A percentile compares a stretch with the other conserved stretches of the same genome.
phyloP scores from a whole-genome alignment of 768 basidiomycete genomes.

The Plicaturopsis crispa region DNA sequence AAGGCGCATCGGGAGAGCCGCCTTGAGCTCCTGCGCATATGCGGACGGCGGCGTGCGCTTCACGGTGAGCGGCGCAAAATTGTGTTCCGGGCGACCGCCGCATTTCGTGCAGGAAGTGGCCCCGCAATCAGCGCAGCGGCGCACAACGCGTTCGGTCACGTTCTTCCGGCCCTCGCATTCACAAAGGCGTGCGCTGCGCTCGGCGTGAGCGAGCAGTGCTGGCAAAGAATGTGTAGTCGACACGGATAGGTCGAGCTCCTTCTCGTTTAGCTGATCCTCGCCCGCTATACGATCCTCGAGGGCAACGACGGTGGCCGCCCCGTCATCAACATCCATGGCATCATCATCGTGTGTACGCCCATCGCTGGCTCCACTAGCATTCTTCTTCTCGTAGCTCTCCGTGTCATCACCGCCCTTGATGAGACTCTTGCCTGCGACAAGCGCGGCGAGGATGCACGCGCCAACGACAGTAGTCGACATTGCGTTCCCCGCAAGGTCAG shows the following conservation, averaged over 20 bases:
- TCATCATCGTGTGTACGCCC: constrained; percentile 25
- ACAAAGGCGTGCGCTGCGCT: constrained; percentile 72
- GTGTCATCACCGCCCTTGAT: constrained; percentile 61
- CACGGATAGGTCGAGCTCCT: constrained; percentile 63
- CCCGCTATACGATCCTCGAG: constrained; percentile 61
- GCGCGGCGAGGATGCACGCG: constrained; percentile 76
- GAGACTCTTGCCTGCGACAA: constrained; percentile 59
- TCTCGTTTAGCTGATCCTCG: constrained; percentile 57
- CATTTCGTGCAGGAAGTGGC: constrained; percentile 79
- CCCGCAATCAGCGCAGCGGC: constrained; percentile 69
- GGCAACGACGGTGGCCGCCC: constrained; percentile 16
- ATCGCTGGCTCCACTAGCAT: constrained; percentile 25
- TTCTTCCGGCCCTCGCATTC: constrained; percentile 84
- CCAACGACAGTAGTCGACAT: constrained; percentile 98
- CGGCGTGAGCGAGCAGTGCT: constrained; percentile 56
- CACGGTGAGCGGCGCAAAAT: constrained; percentile 49
- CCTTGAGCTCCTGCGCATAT: constrained; percentile 74
- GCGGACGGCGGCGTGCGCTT: constrained; percentile 60
- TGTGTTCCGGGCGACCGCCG: constrained; percentile 88
- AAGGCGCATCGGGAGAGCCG: constrained; percentile 82
- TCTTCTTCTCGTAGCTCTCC: constrained; percentile 63
- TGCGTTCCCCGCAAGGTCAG: constrained; percentile 92
- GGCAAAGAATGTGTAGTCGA: constrained; percentile 37
- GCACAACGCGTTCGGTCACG: constrained; percentile 60
- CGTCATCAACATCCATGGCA: constrained; percentile 42